Conservation (phyloP, 2,329 filamentous ascomycete species). For the Tolypocladium tropicale region DNA sequence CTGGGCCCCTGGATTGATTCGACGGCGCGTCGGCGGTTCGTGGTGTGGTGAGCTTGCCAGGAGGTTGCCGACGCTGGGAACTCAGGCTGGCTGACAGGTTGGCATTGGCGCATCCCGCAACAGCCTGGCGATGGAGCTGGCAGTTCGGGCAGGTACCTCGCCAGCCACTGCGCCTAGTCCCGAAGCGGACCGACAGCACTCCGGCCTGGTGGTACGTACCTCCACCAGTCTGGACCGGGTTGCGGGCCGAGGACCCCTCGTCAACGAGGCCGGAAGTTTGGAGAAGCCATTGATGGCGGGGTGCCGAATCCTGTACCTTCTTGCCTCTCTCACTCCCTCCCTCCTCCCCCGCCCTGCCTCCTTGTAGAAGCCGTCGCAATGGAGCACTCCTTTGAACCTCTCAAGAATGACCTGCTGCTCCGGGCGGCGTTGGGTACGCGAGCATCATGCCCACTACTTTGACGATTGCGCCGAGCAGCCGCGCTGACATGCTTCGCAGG, state of each 20-base stretch:
- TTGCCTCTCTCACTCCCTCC: background rate
- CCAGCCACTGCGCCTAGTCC: background rate
- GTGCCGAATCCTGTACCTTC: slow-evolving; percentile 2
- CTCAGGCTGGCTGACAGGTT: background rate
- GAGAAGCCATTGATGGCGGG: background rate
- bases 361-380: slow-evolving; percentile 29
- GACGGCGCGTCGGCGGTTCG: background rate
- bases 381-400: slow-evolving; percentile 63
- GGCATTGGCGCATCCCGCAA: background rate
- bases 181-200: background rate
- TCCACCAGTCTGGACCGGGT: background rate
- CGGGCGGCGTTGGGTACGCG: slow-evolving; percentile 75
- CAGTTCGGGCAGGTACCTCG: background rate
- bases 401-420: slow-evolving; percentile 88
- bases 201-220: background rate
- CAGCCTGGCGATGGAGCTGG: background rate
- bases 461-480: slow-evolving; percentile 7
- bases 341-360: background rate
- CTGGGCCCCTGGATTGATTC: background rate
- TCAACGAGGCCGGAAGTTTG: background rate
- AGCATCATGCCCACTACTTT: background rate
- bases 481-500: slow-evolving; percentile 38
- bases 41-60: background rate
- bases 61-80: background rate
- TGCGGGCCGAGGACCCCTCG: background rate